A percentile compares a stretch with the other conserved stretches of the same genome.
phyloP scores from a whole-genome alignment of 2,329 filamentous ascomycete genomes.

The Aspergillus sp. region DNA sequence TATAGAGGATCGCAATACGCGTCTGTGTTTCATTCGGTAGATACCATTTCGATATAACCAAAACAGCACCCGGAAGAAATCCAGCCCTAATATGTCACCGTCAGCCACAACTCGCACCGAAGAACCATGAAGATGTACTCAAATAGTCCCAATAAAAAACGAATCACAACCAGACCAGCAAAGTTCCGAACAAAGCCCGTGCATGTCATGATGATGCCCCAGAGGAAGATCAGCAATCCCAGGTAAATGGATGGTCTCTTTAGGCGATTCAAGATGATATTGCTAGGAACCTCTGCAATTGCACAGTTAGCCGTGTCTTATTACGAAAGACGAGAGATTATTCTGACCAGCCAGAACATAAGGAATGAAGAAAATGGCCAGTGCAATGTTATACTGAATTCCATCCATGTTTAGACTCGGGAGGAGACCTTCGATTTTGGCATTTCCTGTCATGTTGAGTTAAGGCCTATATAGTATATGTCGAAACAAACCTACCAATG shows the following conservation, averaged over 20 bases:
- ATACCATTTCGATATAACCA: slow-evolving; percentile 77
- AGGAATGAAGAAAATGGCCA: slow-evolving; percentile 78
- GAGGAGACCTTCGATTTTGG: slow-evolving; percentile 50
- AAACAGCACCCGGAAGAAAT: slow-evolving; percentile 66
- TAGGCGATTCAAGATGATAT: slow-evolving; percentile 19
- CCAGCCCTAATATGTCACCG: slow-evolving; percentile 13
- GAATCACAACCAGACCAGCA: slow-evolving; percentile 8
- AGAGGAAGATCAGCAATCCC: slow-evolving; percentile 27
- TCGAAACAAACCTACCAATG: slow-evolving; percentile 6
- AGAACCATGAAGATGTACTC: slow-evolving; percentile 14
- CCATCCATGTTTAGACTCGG: slow-evolving; percentile 57
- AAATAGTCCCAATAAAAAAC: slow-evolving; percentile 11
- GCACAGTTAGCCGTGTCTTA: slow-evolving; percentile 67
- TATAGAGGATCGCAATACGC: slow-evolving; percentile 72
- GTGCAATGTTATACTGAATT: slow-evolving; percentile 63
- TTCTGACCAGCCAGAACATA: slow-evolving; percentile 64
- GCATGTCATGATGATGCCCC: slow-evolving; percentile 13
- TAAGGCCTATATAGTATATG: neutral
- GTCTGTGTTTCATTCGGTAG: slow-evolving; percentile 69
- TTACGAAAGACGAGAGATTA: slow-evolving; percentile 61
- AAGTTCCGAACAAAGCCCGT: slow-evolving; percentile 14
- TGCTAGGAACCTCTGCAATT: slow-evolving; percentile 29
- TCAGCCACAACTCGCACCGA: too few relatives aligned
- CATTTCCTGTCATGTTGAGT: slow-evolving; percentile 42
- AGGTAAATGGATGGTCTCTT: slow-evolving; percentile 41